A percentile compares a stretch with the other conserved stretches of the same genome.
These are phyloP conservation scores for Colletotrichum orchidophilum DNA, from an alignment of 2,329 filamentous ascomycete genomes.

Conservation along the genomic window DNA sequence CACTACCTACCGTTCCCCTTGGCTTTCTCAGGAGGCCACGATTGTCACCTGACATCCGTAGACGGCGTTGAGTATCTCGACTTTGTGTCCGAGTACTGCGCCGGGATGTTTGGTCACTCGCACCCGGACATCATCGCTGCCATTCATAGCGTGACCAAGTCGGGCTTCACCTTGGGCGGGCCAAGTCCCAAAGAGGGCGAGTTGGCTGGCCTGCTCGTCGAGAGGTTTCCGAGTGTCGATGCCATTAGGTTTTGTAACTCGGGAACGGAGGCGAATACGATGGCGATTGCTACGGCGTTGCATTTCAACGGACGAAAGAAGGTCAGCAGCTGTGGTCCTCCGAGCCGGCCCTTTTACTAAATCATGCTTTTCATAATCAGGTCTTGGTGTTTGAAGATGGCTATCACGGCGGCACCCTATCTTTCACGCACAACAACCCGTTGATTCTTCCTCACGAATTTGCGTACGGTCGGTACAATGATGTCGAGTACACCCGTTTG, in stretches of 20 bases:
- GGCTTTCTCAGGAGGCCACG: conserved; percentile 48
- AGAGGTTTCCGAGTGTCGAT: conserved; percentile 62
- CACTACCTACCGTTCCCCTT: conserved; percentile 55
- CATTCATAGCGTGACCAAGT: conserved; percentile 53
- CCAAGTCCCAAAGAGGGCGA: conserved; percentile 60
- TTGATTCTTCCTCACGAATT: conserved; percentile 63
- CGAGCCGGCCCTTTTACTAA: neutral
- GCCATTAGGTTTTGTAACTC: conserved; percentile 71
- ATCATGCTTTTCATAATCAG: neutral
- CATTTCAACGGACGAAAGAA: conserved; percentile 54
- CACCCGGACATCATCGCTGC: conserved; percentile 62
- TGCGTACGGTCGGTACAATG: conserved; percentile 70
- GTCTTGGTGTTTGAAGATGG: conserved; percentile 57
- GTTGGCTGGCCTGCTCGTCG: conserved; percentile 61
- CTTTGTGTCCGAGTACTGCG: conserved; percentile 70
- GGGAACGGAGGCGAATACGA: conserved; percentile 72
- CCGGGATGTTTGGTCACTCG: conserved; percentile 73
- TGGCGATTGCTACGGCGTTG: conserved; percentile 65
- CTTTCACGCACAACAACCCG: conserved; percentile 47
- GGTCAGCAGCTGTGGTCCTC: conserved; percentile 38
- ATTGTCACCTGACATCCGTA: conserved; percentile 49
- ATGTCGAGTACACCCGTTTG: conserved; percentile 55
- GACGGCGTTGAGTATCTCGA: conserved; percentile 63
- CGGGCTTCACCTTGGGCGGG: conserved; percentile 65
- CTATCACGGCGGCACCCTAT: conserved; percentile 60